phyloP scores from a whole-genome alignment of 345 rosid genomes.

The Aquilaria sinensis region DNA sequence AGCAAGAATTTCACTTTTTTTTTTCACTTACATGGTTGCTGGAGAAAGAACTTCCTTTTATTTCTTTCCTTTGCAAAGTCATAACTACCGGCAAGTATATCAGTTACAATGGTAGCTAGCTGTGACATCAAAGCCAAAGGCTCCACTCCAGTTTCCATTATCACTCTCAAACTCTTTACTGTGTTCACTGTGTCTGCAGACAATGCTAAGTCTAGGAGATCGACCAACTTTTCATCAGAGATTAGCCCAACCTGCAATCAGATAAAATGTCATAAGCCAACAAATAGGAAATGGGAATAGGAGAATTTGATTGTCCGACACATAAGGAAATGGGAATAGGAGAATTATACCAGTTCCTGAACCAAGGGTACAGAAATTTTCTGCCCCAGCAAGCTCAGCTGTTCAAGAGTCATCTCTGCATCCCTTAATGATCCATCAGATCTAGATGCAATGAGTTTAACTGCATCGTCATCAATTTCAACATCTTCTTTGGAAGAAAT shows the following conservation, averaged over 20 bases:
- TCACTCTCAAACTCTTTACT: slow-evolving; percentile 76
- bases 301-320: too few species aligned
- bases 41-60: slow-evolving; percentile 73
- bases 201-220: slow-evolving; percentile 97
- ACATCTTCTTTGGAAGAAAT: slow-evolving; percentile 69
- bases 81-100: slow-evolving; percentile 88
- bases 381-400: slow-evolving; percentile 84
- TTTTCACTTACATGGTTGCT: slow-evolving; percentile 64
- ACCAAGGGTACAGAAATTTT: slow-evolving; percentile 76
- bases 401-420: slow-evolving; percentile 95
- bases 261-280: background rate
- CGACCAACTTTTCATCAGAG: slow-evolving; percentile 93
- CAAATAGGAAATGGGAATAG: slow-evolving; percentile 4
- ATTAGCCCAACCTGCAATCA: slow-evolving; percentile 78
- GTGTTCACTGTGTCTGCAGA: slow-evolving; percentile 99
- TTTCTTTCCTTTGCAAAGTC: slow-evolving; percentile 66
- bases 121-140: slow-evolving; percentile 98
- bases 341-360: slow-evolving; percentile 76
- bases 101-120: slow-evolving; percentile 94
- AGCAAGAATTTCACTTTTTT: too few species aligned
- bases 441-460: slow-evolving; percentile 88
- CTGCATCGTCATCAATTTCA: slow-evolving; percentile 69
- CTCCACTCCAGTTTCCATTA: slow-evolving; percentile 95
- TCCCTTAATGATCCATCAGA: slow-evolving; percentile 98
- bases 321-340: too few species aligned